Conservation (phyloP, 108 stramenopile genomes). For the Skeletonema grethae region DNA sequence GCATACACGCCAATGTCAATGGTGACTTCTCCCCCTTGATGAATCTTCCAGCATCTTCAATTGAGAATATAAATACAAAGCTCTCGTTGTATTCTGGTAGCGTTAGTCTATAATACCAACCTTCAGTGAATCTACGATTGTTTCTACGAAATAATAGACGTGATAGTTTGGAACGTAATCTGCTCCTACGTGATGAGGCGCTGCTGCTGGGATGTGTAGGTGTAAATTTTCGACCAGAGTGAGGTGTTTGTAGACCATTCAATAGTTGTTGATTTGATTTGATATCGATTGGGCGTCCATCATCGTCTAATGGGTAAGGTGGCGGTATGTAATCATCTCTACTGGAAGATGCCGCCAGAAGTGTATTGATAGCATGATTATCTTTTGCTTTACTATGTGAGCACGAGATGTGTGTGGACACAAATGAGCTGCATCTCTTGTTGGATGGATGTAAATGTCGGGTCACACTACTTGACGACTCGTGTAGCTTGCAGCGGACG, state of each 20-base stretch:
- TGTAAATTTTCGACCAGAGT: conserved; percentile 78
- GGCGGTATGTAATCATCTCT: not conserved
- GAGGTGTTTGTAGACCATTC: conserved; percentile 61
- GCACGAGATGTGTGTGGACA: not conserved
- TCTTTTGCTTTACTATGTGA: too few species aligned
- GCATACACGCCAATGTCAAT: conserved; percentile 67
- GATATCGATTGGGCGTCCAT: conserved; percentile 22
- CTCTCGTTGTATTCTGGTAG: conserved; percentile 64
- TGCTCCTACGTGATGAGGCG: not conserved
- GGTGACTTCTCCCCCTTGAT: conserved; percentile 42
- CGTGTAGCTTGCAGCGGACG: not conserved
- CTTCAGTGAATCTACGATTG: conserved; percentile 79
- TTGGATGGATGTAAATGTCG: too few species aligned
- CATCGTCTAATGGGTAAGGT: conserved; percentile 32
- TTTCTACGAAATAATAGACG: conserved; percentile 16
- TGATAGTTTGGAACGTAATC: conserved; percentile 22
- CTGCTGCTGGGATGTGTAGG: conserved; percentile 65
- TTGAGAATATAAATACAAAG: conserved; percentile 83
- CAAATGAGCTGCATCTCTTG: not conserved
- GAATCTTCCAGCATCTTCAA: conserved; percentile 74
- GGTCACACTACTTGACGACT: not conserved
- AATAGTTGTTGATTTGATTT: conserved; percentile 7
- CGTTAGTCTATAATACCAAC: conserved; percentile 90
- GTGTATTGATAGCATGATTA: not conserved
- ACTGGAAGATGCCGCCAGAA: not conserved